phyloP scores from a whole-genome alignment of 306 rosid species.

The Dalbergia cochinchinensis region DNA sequence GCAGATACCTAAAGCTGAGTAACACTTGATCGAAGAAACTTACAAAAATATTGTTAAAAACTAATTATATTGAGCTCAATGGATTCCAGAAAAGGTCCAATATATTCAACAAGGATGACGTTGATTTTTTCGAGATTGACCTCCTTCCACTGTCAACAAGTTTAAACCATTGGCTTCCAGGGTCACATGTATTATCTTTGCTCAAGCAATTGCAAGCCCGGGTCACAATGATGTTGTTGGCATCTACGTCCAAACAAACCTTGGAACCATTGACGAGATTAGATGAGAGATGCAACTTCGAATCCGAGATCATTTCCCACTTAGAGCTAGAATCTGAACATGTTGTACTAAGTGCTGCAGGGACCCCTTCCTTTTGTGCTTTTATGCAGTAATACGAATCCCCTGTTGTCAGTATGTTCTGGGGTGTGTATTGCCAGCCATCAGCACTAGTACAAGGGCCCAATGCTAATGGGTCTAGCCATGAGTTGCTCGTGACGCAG shows the following conservation, averaged over 20 bases:
- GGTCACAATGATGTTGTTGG: conserved; percentile 64
- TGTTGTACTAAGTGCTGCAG: conserved; percentile 56
- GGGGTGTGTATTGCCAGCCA: conserved; percentile 66
- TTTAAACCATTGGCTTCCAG: conserved; percentile 87
- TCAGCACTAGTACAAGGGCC: conserved; percentile 64
- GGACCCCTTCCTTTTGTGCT: conserved; percentile 54
- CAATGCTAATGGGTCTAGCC: conserved; percentile 54
- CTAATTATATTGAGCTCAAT: conserved; percentile 29
- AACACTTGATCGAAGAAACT: neutral
- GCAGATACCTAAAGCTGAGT: no score
- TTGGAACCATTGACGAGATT: conserved; percentile 48
- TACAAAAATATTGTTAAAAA: neutral
- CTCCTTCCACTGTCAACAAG: conserved; percentile 68
- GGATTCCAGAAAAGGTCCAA: conserved; percentile 35
- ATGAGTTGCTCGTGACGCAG: conserved; percentile 62
- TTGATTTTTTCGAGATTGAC: conserved; percentile 11
- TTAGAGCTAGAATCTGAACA: conserved; percentile 60
- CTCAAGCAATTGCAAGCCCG: conserved; percentile 78
- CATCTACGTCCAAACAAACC: conserved; percentile 79
- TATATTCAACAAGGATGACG: conserved; percentile 42
- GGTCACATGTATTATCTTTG: conserved; percentile 66
- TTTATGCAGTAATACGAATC: conserved; percentile 79
- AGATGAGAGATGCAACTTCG: conserved; percentile 78
- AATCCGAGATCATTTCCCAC: conserved; percentile 81
- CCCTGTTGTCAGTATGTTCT: conserved; percentile 47